Conservation (phyloP, 2,329 filamentous ascomycete species). For the Corniculantispora saksenae region DNA sequence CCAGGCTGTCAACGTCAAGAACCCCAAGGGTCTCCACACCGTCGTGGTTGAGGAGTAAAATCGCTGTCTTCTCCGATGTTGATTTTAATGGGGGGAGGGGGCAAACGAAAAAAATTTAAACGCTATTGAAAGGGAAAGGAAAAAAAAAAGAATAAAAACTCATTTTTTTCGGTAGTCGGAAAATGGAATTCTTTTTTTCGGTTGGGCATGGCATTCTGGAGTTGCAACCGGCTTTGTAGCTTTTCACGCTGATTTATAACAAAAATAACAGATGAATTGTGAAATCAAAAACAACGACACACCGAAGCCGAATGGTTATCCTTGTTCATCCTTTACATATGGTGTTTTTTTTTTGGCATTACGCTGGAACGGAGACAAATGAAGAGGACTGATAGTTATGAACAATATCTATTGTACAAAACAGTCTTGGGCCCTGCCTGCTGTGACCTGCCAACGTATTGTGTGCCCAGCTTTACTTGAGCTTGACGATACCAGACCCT, state of each 20-base stretch:
- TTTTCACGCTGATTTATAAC: constrained; percentile 40
- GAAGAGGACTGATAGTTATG: constrained; percentile 2
- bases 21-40: constrained; percentile 95
- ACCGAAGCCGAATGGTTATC: not conserved
- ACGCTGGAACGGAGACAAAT: not conserved
- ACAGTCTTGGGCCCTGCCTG: no score
- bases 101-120: constrained; percentile 31
- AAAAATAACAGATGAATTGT: constrained; percentile 20
- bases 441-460: not conserved
- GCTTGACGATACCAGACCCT: no score
- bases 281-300: not conserved
- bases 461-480: not conserved
- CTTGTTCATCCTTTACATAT: not conserved
- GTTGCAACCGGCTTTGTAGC: constrained; percentile 49
- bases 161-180: constrained; percentile 37
- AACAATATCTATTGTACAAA: not conserved
- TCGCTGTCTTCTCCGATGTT: no score
- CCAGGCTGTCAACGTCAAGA: constrained; percentile 99
- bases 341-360: constrained; percentile 2
- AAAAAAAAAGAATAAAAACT: constrained; percentile 10
- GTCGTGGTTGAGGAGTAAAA: constrained; percentile 73
- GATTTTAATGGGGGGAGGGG: not conserved
- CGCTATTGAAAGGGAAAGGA: constrained; percentile 17
- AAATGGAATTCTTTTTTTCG: constrained; percentile 36
- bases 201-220: constrained; percentile 48